These are phyloP conservation scores for Clitocybe nebularis DNA, from an alignment of 1,284 basidiomycete species.

Conservation along the genomic window DNA sequence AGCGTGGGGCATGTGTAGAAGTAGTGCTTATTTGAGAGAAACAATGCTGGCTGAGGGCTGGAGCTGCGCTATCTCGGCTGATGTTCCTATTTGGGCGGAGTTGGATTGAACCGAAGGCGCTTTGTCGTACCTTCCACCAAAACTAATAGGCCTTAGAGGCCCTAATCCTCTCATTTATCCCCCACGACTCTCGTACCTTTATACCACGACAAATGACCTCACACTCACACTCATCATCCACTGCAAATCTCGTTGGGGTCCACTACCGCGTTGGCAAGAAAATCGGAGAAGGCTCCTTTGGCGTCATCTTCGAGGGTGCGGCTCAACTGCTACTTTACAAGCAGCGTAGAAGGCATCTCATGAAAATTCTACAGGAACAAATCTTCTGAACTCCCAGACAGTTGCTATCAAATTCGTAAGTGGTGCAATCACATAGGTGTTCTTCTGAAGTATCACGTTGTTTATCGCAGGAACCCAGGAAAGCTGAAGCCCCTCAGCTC, in stretches of 20 bases:
- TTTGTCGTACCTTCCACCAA: conserved; percentile 22
- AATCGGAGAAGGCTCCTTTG: conserved; percentile 87
- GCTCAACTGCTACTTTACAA: conserved; percentile 6
- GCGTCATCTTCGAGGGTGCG: conserved; percentile 93
- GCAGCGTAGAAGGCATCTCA: conserved; percentile 4
- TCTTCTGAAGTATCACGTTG: conserved; percentile 4
- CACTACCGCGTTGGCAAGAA: conserved; percentile 87
- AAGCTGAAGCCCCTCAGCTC: conserved; percentile 94
- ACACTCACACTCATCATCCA: conserved; percentile 48
- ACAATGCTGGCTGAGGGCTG: not conserved
- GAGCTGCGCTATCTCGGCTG: conserved; percentile 9
- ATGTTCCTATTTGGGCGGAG: conserved; percentile 19
- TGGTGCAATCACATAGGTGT: conserved; percentile 18
- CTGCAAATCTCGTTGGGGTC: conserved; percentile 66
- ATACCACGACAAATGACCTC: conserved; percentile 34
- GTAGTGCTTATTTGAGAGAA: not conserved
- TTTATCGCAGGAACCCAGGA: conserved; percentile 77
- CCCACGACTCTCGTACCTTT: conserved; percentile 15
- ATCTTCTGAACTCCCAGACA: conserved; percentile 91
- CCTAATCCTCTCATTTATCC: conserved; percentile 23
- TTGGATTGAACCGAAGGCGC: conserved; percentile 14
- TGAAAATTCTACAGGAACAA: conserved; percentile 62
- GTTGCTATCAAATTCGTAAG: conserved; percentile 98
- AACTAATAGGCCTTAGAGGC: conserved; percentile 32
- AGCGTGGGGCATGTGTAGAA: conserved; percentile 8